Evolutionary conservation across 179 eudicot species (phyloP), one percentile per base, ranked within the genome.

Genomic region (Carnegiea gigantea): DNA sequence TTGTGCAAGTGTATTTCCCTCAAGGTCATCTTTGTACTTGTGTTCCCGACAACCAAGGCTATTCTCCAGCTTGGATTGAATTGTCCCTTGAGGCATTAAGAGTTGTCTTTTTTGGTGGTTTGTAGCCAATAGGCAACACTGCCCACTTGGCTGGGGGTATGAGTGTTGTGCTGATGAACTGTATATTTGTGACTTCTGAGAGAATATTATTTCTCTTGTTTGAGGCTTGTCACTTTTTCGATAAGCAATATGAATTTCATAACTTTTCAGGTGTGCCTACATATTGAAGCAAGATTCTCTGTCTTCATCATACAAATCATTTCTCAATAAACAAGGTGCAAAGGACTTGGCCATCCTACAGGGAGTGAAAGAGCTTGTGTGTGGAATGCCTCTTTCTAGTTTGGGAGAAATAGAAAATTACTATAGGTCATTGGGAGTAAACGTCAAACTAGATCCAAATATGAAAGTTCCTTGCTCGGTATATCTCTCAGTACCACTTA

Each of bases 381-480:
- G 87, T 82, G 95, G 97, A 87, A 75, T 84, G 78, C 92, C 95
- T 62, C 79, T 93, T 76, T 86, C 89, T 78, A 87, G 88, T 87
- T 87, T 94, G 83, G 97, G 84, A 75, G 90, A 71, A 30, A 84
- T 96, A 86, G 93, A 91, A 83, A 92, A 90, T 53, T 81, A 86
- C 82, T 96, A 96, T 86, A 91, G 90, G 85, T 84, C 91, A 79
- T 62, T 64, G 80, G 97, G 98, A 76, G 83, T 85, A 68, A 80
- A 91, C 82, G 81, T 92, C 86, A 89, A 83, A 80, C 86, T 96
- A 77, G 97, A 96, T 84, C 99, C 97, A 57, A 85, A 92, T 77
- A 96, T 96, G 98, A 93, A 92, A 86, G 84, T 96, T 44, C 99
- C 99, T 28, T 96, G 99, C 86, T 86, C 99, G 93, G 99, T 96